phyloP scores from a whole-genome alignment of 805 yeast genomes.

The Cyberlindnera meyerae region DNA sequence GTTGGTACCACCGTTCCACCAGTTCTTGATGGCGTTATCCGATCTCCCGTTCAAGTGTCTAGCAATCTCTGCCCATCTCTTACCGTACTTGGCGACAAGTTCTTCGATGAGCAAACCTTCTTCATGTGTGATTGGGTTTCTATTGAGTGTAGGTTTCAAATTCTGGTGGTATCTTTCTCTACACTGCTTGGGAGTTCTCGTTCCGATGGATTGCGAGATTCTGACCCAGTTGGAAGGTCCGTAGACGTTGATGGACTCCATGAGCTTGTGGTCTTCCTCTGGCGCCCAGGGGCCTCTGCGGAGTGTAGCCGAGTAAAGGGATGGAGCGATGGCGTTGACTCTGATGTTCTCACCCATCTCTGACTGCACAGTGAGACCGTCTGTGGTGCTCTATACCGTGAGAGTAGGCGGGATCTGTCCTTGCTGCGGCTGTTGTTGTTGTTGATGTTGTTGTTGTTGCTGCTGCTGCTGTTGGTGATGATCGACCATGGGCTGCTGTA shows the following conservation, averaged over 20 bases:
- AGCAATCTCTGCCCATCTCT: constrained; percentile 92
- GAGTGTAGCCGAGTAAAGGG: constrained; percentile 6
- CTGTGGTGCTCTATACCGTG: not conserved
- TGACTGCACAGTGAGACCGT: constrained; percentile 1
- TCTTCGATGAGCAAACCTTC: constrained; percentile 81
- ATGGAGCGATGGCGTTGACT: constrained; percentile 9
- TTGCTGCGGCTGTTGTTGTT: constrained; percentile 4
- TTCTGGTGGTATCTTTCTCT: constrained; percentile 90
- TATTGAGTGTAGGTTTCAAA: constrained; percentile 76
- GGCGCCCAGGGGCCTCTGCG: constrained; percentile 90
- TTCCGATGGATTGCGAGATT: constrained; percentile 64
- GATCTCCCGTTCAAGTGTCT: constrained; percentile 80
- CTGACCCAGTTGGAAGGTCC: constrained; percentile 90
- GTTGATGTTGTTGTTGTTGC: constrained; percentile 3
- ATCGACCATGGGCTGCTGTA: not conserved
- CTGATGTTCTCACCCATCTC: constrained; percentile 4
- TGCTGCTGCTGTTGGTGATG: not conserved
- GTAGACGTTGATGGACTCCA: constrained; percentile 61
- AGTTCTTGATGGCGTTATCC: constrained; percentile 89
- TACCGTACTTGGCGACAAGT: constrained; percentile 73
- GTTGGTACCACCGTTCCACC: constrained; percentile 97
- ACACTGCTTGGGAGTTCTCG: constrained; percentile 88
- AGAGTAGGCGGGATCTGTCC: not conserved
- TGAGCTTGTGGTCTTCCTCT: constrained; percentile 68
- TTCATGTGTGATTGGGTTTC: constrained; percentile 77